Evolutionary conservation across 177 flowering plant species (phyloP), one percentile per base, ranked within the genome.

Genomic region (Vitis hybrid): DNA sequence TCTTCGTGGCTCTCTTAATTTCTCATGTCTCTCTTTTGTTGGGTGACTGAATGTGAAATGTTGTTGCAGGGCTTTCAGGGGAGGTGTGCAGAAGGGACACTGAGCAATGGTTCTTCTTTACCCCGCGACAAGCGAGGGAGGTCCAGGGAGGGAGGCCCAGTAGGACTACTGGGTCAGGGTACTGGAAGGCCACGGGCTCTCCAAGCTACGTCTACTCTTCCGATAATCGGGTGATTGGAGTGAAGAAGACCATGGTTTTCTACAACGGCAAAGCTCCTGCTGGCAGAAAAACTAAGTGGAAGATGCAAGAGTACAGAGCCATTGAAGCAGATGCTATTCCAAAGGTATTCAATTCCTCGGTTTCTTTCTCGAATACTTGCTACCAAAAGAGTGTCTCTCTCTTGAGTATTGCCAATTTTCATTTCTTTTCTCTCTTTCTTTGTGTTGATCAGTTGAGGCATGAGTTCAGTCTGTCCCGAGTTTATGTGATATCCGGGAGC

Each of bases 111-210:
- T 88, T 84, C 57, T 90, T 84, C 87, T 90, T 90, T 60, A 57
- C 66, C 2, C 87, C 88, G 0, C 80, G 84, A 68, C 92, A 90
- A 60, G 87, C 83, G 59, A 81, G 87, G 50, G 94, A 90, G 71
- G 87, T 83, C 1, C 77, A 78, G 2, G 97, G 94, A 13, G 94
- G 94, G 56, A 78, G 91, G 61, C 88, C 92, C 0, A 87, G 73
- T 64, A 70, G 97, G 56, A 85, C 80, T 14, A 88, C 94, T 0
- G 73, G 68, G 14, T 77, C 89, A 1, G 94, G 94, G 10, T 89
- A 88, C 72, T 89, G 94, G 94, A 89, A 89, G 55, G 89, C 88
- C 17, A 86, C 91, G 0, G 94, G 94, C 17, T 85, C 90, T 30
- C 89, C 90, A 4, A 68, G 84, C 4, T 74, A 73, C 55, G 91